phyloP scores from a whole-genome alignment of 257 asterid genomes.

The Plantago ovata region DNA sequence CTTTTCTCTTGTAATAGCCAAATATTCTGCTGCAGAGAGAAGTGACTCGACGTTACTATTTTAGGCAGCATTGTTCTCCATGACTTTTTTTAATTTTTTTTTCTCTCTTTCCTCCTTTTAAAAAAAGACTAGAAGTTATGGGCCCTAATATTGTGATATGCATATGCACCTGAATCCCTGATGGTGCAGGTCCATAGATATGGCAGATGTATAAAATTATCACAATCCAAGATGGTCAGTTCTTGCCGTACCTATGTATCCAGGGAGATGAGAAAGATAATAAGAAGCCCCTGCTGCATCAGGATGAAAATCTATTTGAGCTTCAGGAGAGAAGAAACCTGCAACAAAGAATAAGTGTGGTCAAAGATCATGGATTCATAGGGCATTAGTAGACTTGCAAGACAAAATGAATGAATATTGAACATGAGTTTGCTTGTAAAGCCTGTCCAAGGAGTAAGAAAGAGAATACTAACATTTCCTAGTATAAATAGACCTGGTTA shows the following conservation, averaged over 20 bases:
- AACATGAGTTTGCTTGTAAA: too few species aligned
- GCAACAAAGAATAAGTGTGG: conserved; percentile 15
- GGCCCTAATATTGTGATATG: too few species aligned
- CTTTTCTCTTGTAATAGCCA: conserved; percentile 92
- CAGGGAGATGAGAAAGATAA: conserved; percentile 97
- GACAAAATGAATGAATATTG: too few species aligned
- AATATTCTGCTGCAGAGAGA: conserved; percentile 74
- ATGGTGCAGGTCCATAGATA: not conserved
- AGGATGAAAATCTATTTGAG: conserved; percentile 94
- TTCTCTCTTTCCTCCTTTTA: too few species aligned
- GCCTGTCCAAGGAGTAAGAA: too few species aligned
- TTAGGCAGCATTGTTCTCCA: not conserved
- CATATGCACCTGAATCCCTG: too few species aligned
- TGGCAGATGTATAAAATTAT: conserved; percentile 13
- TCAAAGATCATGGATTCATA: not conserved
- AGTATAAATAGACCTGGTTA: too few species aligned
- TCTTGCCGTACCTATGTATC: conserved; percentile 68
- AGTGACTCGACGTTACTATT: not conserved
- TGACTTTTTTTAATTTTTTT: not conserved
- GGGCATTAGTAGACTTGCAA: not conserved
- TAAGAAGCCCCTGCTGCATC: conserved; percentile 98
- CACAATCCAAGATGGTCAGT: conserved; percentile 7
- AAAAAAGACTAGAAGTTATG: too few species aligned
- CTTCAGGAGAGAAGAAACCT: conserved; percentile 89
- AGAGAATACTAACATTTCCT: too few species aligned